phyloP scores from a whole-genome alignment of 2,329 filamentous ascomycete species.

The Fusarium praegraminearum region DNA sequence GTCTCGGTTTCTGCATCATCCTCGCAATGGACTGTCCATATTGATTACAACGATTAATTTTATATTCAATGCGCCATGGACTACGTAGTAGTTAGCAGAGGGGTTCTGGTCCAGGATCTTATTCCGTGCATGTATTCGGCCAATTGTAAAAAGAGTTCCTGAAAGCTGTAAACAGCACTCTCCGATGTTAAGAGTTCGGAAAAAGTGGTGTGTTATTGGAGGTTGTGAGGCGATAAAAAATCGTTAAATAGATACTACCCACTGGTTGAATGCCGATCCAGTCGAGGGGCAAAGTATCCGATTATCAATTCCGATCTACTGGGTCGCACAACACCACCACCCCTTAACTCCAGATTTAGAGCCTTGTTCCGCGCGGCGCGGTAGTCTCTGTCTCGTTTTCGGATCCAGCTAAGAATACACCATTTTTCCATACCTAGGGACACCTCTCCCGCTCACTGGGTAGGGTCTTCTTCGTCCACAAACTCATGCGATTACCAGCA shows the following conservation, averaged over 20 bases:
- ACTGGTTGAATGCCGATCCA: constrained; percentile 20
- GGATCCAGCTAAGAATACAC: constrained; percentile 14
- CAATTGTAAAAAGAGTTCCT: constrained; percentile 8
- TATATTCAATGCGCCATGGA: constrained; percentile 41
- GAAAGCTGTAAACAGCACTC: constrained; percentile 26
- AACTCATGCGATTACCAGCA: background rate
- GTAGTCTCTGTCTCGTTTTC: constrained; percentile 43
- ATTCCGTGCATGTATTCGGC: constrained; percentile 25
- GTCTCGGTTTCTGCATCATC: constrained; percentile 10
- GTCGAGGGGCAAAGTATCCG: constrained; percentile 29
- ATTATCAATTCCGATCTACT: constrained; percentile 40
- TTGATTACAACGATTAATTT: constrained; percentile 43
- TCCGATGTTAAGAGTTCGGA: constrained; percentile 28
- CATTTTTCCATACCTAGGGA: background rate
- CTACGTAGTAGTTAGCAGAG: constrained; percentile 32
- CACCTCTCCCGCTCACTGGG: constrained; percentile 22
- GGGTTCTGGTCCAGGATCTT: constrained; percentile 29
- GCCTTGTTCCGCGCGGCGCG: constrained; percentile 20
- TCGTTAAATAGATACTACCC: constrained; percentile 38
- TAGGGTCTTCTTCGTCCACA: constrained; percentile 11
- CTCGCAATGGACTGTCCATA: constrained; percentile 31
- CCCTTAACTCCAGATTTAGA: constrained; percentile 24
- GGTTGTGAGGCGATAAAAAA: constrained; percentile 8
- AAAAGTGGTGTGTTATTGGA: constrained; percentile 24
- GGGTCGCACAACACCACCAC: constrained; percentile 14